Evolutionary conservation across 225 moss, liverwort and hornwort species (phyloP).

Genomic region (Asterella californica): DNA sequence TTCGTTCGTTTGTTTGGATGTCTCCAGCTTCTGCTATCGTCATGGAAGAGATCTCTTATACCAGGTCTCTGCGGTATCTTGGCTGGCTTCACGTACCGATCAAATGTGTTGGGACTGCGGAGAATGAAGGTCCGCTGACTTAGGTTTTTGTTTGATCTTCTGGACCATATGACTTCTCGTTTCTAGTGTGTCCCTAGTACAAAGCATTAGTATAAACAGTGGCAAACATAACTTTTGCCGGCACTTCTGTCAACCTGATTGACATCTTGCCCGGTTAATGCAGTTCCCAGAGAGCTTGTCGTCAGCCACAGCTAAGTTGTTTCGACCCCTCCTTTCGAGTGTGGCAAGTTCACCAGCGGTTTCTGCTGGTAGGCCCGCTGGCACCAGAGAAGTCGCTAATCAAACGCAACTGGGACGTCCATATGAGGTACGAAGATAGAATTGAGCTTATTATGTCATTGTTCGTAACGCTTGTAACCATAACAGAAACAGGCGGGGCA

Average conservation of each 20-base stretch:
- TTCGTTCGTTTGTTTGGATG: not conserved
- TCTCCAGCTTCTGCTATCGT: slow-evolving; percentile 79
- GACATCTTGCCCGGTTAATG: not conserved
- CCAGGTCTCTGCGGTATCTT: slow-evolving; percentile 87
- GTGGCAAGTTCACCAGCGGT: slow-evolving; percentile 52
- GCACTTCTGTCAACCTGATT: not conserved
- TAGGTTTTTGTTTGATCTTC: not conserved
- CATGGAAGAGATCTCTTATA: slow-evolving; percentile 85
- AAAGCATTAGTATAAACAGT: not conserved
- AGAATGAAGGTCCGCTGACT: slow-evolving; percentile 63
- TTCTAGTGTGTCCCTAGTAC: not conserved
- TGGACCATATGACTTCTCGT: not conserved
- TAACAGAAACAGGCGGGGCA: too few species aligned
- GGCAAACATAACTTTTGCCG: not conserved
- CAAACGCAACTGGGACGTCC: slow-evolving; percentile 49
- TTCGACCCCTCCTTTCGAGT: slow-evolving; percentile 71
- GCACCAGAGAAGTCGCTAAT: slow-evolving; percentile 42
- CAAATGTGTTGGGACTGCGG: slow-evolving; percentile 70
- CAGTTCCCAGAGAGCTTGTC: slow-evolving; percentile 84
- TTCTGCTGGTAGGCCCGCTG: slow-evolving; percentile 36
- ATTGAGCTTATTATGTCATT: not conserved
- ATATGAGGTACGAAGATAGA: slow-evolving; percentile 47
- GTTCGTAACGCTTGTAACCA: too few species aligned
- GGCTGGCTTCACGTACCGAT: slow-evolving; percentile 82
- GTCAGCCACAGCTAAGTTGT: slow-evolving; percentile 57